A percentile compares a stretch with the other conserved stretches of the same genome.
Conservation (phyloP, 2,329 filamentous ascomycete species). For the Cladosporium austrohemisphaericum region DNA sequence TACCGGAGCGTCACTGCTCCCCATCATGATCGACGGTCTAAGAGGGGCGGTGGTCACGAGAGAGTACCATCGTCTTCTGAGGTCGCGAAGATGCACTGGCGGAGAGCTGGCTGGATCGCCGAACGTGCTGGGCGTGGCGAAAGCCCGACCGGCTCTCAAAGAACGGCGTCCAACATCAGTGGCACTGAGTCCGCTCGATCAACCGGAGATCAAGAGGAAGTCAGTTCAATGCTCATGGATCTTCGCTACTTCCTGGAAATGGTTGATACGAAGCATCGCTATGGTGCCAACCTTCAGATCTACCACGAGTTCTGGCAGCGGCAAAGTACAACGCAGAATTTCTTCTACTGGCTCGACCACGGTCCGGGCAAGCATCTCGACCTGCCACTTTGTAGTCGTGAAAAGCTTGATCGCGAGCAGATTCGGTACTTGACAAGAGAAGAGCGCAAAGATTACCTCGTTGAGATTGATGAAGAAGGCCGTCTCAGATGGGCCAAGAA, state of each 20-base stretch:
- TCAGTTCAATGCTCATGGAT: slow-evolving; percentile 69
- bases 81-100: slow-evolving; percentile 64
- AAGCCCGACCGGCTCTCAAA: slow-evolving; percentile 25
- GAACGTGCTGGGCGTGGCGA: slow-evolving; percentile 68
- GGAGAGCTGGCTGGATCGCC: slow-evolving; percentile 66
- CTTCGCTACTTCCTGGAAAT: slow-evolving; percentile 81
- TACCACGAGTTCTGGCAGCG: slow-evolving; percentile 84
- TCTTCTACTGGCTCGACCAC: slow-evolving; percentile 87
- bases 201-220: slow-evolving; percentile 45
- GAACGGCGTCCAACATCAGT: slow-evolving; percentile 34
- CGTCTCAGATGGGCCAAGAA: slow-evolving; percentile 83
- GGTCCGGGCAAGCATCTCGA: slow-evolving; percentile 70
- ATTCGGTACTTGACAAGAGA: slow-evolving; percentile 82
- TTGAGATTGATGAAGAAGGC: slow-evolving; percentile 69
- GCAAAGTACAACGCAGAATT: slow-evolving; percentile 69
- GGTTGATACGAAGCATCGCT: slow-evolving; percentile 69
- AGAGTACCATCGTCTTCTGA: slow-evolving; percentile 20
- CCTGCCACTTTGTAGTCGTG: slow-evolving; percentile 66
- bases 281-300: slow-evolving; percentile 73
- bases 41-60: neutral
- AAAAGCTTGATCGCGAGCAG: slow-evolving; percentile 70
- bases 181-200: slow-evolving; percentile 36
- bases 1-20: slow-evolving; percentile 26
- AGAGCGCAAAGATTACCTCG: slow-evolving; percentile 76
- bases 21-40: slow-evolving; percentile 11